These are phyloP conservation scores for Gossypium ekmanianum DNA, from an alignment of 345 rosid genomes.

Conservation along the genomic window DNA sequence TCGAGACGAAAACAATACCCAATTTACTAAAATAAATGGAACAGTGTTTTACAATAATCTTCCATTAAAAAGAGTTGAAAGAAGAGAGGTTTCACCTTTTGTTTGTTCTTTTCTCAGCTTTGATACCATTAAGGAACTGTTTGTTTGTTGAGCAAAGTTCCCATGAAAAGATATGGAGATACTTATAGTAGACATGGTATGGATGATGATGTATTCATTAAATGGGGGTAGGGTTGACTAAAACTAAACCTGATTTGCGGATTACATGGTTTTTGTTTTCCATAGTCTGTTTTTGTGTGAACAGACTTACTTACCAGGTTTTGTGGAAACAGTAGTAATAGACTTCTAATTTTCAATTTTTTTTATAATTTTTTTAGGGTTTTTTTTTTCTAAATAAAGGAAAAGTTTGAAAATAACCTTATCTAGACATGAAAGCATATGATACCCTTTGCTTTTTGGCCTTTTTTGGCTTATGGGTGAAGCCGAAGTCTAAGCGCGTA, in stretches of 20 bases:
- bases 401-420: background rate
- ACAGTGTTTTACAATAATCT: too few relatives aligned
- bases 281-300: background rate
- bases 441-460: background rate
- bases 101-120: too few relatives aligned
- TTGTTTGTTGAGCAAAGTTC: background rate
- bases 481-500: background rate
- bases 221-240: background rate
- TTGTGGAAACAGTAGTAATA: background rate
- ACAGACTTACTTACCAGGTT: background rate
- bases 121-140: too few relatives aligned
- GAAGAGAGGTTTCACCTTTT: too few relatives aligned
- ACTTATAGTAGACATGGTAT: conserved; percentile 13
- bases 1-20: too few relatives aligned
- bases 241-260: conserved; percentile 12
- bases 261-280: background rate
- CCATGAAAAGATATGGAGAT: background rate
- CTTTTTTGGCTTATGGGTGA: background rate
- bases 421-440: background rate
- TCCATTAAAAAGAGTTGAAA: background rate
- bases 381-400: too few relatives aligned
- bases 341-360: too few relatives aligned
- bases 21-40: too few relatives aligned
- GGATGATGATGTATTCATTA: background rate
- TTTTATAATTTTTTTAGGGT: too few relatives aligned